A percentile compares a stretch with the other conserved stretches of the same genome.
These are phyloP conservation scores for Ilyonectria sp. DNA, from an alignment of 2,329 filamentous ascomycete species.

Conservation along the genomic window DNA sequence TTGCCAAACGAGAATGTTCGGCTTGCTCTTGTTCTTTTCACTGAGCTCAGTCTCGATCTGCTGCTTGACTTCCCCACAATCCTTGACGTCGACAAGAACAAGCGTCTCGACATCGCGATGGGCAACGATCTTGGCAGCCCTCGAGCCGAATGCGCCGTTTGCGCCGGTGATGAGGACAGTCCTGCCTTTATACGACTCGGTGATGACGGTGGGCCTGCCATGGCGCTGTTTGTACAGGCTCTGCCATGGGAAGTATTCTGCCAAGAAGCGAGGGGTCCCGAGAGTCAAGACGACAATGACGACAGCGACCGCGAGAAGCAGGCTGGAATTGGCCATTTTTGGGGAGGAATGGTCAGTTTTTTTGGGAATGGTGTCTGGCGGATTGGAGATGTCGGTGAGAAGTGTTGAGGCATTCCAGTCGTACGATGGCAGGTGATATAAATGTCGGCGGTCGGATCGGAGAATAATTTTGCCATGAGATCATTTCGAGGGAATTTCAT, in stretches of 20 bases:
- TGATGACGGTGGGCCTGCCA: constrained; percentile 52
- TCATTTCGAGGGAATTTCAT: neutral
- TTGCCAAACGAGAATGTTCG: constrained; percentile 55
- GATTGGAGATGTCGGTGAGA: constrained; percentile 24
- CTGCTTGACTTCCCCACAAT: constrained; percentile 51
- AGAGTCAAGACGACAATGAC: constrained; percentile 44
- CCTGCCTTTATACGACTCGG: constrained; percentile 54
- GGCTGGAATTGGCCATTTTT: constrained; percentile 26
- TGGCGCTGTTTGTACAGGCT: constrained; percentile 51
- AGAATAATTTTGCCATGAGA: constrained; percentile 37
- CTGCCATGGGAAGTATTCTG: constrained; percentile 55
- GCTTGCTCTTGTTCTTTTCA: constrained; percentile 42
- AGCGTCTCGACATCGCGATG: constrained; percentile 52
- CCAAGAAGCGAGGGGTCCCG: constrained; percentile 51
- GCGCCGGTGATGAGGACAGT: constrained; percentile 55
- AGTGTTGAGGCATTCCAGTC: constrained; percentile 28
- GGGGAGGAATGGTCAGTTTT: neutral
- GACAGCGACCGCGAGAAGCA: constrained; percentile 31
- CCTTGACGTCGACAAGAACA: constrained; percentile 54
- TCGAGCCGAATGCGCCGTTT: constrained; percentile 55
- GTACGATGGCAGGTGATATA: constrained; percentile 40
- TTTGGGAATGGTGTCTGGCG: constrained; percentile 9
- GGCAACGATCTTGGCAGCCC: constrained; percentile 55
- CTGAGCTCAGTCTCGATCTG: constrained; percentile 52
- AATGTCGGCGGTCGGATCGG: constrained; percentile 37